Evolutionary conservation across 305 asterid genomes (phyloP), one percentile per base, ranked within the genome.

Genomic region (Nicotiana rustica): DNA sequence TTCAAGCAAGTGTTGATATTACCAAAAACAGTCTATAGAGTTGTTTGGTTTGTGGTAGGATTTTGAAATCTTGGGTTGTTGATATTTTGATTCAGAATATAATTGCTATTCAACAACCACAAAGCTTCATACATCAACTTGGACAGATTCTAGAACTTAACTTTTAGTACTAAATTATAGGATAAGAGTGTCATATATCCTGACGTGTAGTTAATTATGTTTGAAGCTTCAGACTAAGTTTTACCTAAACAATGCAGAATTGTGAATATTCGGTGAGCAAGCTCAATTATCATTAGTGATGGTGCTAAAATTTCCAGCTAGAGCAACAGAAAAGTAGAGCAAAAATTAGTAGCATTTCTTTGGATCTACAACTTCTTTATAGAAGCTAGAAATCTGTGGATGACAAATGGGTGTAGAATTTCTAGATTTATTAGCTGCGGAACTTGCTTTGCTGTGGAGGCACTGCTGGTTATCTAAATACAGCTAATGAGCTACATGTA

Each of bases 181-280:
- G 64, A 75, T 49, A 52, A 49, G 31, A 29, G 4, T 55, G 66
- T 15, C 80, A 29, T 29, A 52, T 75, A 49, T 71, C 35, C 25
- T 5, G 15, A 41, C 18, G 15, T 52, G 65, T 5, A 49, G 61
- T 36, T 71, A 14, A 25, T 52, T 33, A 73, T 13, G 2, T 60
- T 52, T 75, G 65, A 75, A 25, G 44, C 47, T 52, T 75, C 79
- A 75, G 9, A 6, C 17, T 73, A 49, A 75, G 29, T 55, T 49
- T 17, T 29, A 76, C 65, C 29, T 29, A 8, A 31, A 55, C 64
- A 19, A 14, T 25, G 80, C 47, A 52, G 10, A 75, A 25, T 52
- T 52, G 41, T 52, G 17, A 52, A 52, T 52, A 3, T 71, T 29
- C 80, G 4, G 65, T 15, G 29, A 75, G 80, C 80, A 75, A 75